Conservation (phyloP, 176 grass and related monocot species). For the Phyllostachys edulis region DNA sequence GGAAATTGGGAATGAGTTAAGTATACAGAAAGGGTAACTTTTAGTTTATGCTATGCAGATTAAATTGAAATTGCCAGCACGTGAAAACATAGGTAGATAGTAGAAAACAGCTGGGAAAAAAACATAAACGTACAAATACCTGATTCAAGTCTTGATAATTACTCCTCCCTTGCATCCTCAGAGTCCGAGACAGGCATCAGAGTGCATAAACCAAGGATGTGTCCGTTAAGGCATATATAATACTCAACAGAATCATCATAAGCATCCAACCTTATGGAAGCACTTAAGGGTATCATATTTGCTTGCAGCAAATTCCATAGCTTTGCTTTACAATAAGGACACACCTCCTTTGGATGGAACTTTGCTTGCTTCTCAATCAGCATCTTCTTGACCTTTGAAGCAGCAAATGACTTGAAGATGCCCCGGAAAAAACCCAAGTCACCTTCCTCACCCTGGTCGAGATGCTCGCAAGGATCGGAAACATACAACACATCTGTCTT, state of each 20-base stretch:
- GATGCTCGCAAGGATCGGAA: conserved; percentile 79
- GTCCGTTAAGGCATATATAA: conserved; percentile 82
- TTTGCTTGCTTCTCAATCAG: conserved; percentile 70
- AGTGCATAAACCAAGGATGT: conserved; percentile 69
- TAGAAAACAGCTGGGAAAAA: background rate
- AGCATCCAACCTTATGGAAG: conserved; percentile 44
- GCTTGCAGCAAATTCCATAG: conserved; percentile 73
- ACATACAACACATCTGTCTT: conserved; percentile 69
- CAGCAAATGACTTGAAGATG: conserved; percentile 75
- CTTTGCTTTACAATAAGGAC: conserved; percentile 83
- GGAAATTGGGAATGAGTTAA: background rate
- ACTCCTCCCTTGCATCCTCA: conserved; percentile 57
- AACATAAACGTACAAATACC: conserved; percentile 35
- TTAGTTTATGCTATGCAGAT: conserved; percentile 21
- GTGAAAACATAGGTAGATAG: background rate
- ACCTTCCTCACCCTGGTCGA: conserved; percentile 77
- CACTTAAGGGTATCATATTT: conserved; percentile 70
- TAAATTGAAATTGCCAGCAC: conserved; percentile 9
- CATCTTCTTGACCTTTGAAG: conserved; percentile 62
- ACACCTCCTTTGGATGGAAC: conserved; percentile 66
- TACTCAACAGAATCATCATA: conserved; percentile 71
- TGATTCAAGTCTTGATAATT: conserved; percentile 33
- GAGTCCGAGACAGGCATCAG: conserved; percentile 66
- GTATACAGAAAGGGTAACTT: background rate
- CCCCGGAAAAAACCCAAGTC: conserved; percentile 81